Base-by-base conservation (phyloP, 768 basidiomycete genomes). In the Symmetrospora coprosmae region DNA sequence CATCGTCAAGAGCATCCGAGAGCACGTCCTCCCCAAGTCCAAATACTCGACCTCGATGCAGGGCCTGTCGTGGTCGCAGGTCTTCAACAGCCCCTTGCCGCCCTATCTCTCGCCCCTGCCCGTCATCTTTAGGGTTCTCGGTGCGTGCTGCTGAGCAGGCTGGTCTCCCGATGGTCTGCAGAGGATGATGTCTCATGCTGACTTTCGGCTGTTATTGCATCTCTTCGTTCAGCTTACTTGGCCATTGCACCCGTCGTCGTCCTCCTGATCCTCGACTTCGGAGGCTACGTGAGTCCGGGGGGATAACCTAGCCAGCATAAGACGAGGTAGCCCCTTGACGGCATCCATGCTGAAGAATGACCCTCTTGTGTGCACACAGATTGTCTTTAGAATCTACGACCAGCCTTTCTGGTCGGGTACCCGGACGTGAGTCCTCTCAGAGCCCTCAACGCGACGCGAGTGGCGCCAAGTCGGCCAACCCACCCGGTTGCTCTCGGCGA, bases 31-130 rank as follows among this genome's bases (percentile, higher is more conserved):
- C 8, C 55, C 55, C 13, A 7, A 25, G 25, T 58, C 55, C 4
- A 25, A 43, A 19, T 58, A 58, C 21, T 27, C 55, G 40, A 58
- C 55, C 19, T 58, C 55, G 19, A 41, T 39, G 55, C 39, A 47
- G 31, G 55, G 55, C 43, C 27, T 58, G 6, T 45, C 55, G 4
- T 58, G 38, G 38, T 43, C 39, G n/a, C 55, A 58, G 33, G 43
- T 43, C 21, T 19, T 58, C 4, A 39, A 23, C 21, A 58, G 40
- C 28, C 55, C 55, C 23, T 23, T 58, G n/a, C 55, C 55, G 43
- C 55, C 55, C 6, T 58, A 58, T 40, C 43, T 58, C 6, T 58
- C 55, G 16, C 55, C 55, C 27, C 8, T 58, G 21, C 55, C 55
- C 13, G 55, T 58, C 43, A 58, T 58, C 30, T 58, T 58, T 35